These are phyloP conservation scores for Fusarium falciforme DNA, from an alignment of 2,329 filamentous ascomycete genomes.

Conservation along the genomic window DNA sequence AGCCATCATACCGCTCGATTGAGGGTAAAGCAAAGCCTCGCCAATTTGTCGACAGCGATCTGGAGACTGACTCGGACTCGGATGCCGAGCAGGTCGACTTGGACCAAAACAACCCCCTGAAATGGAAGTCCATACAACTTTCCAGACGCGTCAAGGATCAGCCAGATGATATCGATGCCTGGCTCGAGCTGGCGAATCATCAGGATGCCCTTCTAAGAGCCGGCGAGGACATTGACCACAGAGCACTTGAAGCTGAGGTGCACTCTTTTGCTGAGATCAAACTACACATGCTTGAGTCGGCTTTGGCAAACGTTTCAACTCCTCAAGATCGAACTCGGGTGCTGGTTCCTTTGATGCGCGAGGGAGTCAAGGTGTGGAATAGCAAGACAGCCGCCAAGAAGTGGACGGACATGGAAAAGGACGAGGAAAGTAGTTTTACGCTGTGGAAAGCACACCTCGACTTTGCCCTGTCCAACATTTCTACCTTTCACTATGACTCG, in stretches of 20 bases:
- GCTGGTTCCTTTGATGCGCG: conserved; percentile 75
- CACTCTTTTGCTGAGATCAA: conserved; percentile 82
- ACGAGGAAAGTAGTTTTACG: conserved; percentile 54
- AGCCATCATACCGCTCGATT: conserved; percentile 73
- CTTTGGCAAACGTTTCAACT: conserved; percentile 67
- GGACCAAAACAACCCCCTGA: conserved; percentile 58
- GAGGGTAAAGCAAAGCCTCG: conserved; percentile 69
- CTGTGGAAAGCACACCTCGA: conserved; percentile 82
- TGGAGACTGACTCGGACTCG: conserved; percentile 60
- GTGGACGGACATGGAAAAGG: conserved; percentile 67
- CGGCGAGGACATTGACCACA: conserved; percentile 56
- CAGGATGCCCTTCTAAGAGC: conserved; percentile 75
- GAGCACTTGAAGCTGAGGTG: conserved; percentile 68
- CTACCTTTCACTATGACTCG: conserved; percentile 74
- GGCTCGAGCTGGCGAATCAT: conserved; percentile 82
- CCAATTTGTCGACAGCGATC: conserved; percentile 60
- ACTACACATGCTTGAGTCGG: conserved; percentile 82
- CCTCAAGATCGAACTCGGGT: conserved; percentile 68
- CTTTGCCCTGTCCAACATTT: conserved; percentile 76
- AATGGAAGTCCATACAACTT: conserved; percentile 69
- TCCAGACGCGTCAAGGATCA: conserved; percentile 71
- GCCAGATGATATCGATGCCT: conserved; percentile 76
- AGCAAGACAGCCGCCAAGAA: conserved; percentile 67
- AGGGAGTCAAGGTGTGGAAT: conserved; percentile 82
- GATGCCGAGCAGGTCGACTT: conserved; percentile 50